Percentiles rank a stretch among this genome's conserved stretches.
Evolutionary conservation across 257 asterid species (phyloP).

Genomic region (Fraxinus pennsylvanica): DNA sequence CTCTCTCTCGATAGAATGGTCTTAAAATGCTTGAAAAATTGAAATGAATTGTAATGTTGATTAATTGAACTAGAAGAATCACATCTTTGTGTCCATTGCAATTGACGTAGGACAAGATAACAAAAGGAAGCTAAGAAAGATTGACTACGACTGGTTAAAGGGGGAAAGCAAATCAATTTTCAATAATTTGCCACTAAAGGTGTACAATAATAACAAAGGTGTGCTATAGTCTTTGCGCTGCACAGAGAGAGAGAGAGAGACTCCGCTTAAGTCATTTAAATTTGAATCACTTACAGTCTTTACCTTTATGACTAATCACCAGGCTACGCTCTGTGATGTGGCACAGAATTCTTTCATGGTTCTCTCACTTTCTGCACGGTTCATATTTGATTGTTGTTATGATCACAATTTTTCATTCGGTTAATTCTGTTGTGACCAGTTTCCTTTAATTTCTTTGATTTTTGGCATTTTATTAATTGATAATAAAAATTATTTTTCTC

Average conservation of each 20-base stretch:
- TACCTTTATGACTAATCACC: background rate
- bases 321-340: background rate
- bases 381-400: slow-evolving; percentile 17
- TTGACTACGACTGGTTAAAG: background rate
- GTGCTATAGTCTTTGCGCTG: background rate
- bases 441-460: slow-evolving; percentile 6
- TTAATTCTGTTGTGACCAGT: background rate
- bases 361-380: slow-evolving; percentile 10
- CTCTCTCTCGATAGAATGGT: background rate
- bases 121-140: background rate
- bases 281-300: background rate
- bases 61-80: background rate
- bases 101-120: background rate
- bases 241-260: background rate
- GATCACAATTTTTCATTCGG: background rate
- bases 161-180: background rate
- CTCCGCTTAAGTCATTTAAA: background rate
- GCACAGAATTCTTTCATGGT: background rate
- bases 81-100: background rate
- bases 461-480: slow-evolving; percentile 12
- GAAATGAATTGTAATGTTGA: background rate
- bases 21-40: background rate
- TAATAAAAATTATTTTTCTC: background rate
- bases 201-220: background rate
- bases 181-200: background rate